Conservation (phyloP, 768 basidiomycete species). For the Rhizopogon vesiculosus region DNA sequence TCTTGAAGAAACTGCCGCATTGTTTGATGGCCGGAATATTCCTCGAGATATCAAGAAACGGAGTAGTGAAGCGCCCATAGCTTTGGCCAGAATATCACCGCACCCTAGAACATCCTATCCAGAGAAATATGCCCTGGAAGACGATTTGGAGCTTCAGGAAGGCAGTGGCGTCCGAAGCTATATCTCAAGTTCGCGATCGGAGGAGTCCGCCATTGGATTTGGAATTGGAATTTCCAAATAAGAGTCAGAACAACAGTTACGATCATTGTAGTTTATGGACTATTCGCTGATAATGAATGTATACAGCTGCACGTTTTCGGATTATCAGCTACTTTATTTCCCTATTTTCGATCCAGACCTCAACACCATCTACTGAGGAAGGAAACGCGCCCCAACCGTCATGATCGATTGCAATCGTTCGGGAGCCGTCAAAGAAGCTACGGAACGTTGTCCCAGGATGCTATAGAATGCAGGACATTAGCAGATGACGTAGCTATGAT, state of each 20-base stretch:
- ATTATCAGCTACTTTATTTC: neutral
- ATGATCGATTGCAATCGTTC: slow-evolving; percentile 38
- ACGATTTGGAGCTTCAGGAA: slow-evolving; percentile 5
- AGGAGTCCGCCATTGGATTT: slow-evolving; percentile 4
- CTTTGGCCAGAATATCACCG: slow-evolving; percentile 8
- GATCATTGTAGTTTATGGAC: slow-evolving; percentile 7
- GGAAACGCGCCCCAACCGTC: slow-evolving; percentile 68
- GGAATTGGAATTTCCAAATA: too few relatives aligned
- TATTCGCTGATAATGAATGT: neutral
- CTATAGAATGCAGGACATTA: slow-evolving; percentile 4
- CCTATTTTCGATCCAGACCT: slow-evolving; percentile 50
- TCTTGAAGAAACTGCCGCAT: slow-evolving; percentile 66
- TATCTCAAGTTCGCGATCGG: neutral
- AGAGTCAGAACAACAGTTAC: neutral
- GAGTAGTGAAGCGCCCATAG: slow-evolving; percentile 44
- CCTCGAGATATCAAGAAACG: slow-evolving; percentile 38
- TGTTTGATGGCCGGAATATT: slow-evolving; percentile 54
- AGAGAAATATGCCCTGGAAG: slow-evolving; percentile 1
- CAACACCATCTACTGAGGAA: slow-evolving; percentile 48
- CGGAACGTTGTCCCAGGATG: slow-evolving; percentile 34
- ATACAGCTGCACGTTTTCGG: neutral
- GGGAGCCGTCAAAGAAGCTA: slow-evolving; percentile 42
- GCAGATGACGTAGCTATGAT: neutral
- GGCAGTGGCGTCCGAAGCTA: neutral
- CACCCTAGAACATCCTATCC: neutral